Conservation (phyloP, 805 yeast genomes). For the Crinitomyces ghanaensis region DNA sequence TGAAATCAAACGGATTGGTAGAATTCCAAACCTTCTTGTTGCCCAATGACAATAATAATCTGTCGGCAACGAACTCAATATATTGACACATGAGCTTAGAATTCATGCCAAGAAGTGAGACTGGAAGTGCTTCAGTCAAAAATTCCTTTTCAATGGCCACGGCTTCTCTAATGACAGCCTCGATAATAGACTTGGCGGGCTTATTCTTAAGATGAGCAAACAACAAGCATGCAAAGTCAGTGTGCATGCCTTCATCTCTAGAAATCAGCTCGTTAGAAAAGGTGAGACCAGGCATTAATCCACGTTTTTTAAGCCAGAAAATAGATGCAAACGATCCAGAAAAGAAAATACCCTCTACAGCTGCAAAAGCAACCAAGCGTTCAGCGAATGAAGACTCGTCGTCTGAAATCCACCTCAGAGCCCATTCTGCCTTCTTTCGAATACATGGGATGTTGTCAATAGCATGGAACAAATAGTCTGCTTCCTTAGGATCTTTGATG, state of each 20-base stretch:
- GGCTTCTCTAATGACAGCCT: conserved; percentile 86
- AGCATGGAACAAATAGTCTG: conserved; percentile 85
- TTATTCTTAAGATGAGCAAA: conserved; percentile 88
- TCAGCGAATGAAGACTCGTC: conserved; percentile 83
- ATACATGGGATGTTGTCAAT: conserved; percentile 94
- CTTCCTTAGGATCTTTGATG: conserved; percentile 91
- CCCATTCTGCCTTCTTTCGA: conserved; percentile 98
- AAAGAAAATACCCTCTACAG: conserved; percentile 98
- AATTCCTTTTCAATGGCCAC: conserved; percentile 89
- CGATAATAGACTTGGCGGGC: conserved; percentile 69
- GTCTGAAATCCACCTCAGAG: conserved; percentile 91
- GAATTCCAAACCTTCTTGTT: conserved; percentile 80
- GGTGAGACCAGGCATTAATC: conserved; percentile 97
- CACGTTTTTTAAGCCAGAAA: conserved; percentile 98
- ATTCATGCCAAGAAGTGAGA: conserved; percentile 90
- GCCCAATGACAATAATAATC: conserved; percentile 84
- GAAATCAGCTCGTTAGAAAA: conserved; percentile 96
- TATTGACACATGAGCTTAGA: conserved; percentile 89
- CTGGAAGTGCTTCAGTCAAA: conserved; percentile 92
- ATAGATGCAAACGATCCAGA: conserved; percentile 97
- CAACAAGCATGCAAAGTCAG: conserved; percentile 94
- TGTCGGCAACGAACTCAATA: conserved; percentile 95
- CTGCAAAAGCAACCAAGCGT: conserved; percentile 96
- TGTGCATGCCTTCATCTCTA: conserved; percentile 98
- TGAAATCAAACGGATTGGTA: conserved; percentile 92